Conservation (phyloP, 805 yeast species). For the Jamesozyma rosinii region DNA sequence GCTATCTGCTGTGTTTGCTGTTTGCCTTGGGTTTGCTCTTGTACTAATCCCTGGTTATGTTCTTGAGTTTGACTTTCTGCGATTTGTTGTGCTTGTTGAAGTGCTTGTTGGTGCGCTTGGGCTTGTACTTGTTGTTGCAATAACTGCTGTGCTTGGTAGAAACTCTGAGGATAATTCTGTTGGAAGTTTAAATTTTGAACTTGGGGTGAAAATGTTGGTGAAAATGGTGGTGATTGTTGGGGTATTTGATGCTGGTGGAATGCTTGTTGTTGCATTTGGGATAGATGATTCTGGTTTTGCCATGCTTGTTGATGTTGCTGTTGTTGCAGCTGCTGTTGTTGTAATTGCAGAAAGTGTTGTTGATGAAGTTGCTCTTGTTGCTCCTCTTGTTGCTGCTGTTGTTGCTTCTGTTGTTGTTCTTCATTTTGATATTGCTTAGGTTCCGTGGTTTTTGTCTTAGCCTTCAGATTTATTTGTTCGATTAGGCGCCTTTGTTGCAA, state of each 20-base stretch:
- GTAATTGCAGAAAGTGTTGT: neutral
- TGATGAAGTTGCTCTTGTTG: neutral
- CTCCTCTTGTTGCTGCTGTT: neutral
- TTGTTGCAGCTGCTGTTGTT: conserved; percentile 4
- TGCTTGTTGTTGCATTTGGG: too few relatives aligned
- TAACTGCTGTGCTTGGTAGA: neutral
- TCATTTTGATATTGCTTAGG: neutral
- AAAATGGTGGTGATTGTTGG: too few relatives aligned
- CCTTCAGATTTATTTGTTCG: conserved; percentile 8
- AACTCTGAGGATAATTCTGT: neutral
- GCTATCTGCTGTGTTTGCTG: neutral
- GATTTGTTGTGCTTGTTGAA: neutral
- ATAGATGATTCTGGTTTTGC: neutral
- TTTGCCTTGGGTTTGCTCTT: neutral
- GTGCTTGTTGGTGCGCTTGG: neutral
- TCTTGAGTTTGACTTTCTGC: too few relatives aligned
- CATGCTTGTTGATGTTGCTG: conserved; percentile 3
- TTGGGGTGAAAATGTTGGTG: neutral
- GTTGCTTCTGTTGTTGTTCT: neutral
- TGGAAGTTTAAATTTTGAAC: neutral
- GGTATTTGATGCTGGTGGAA: too few relatives aligned
- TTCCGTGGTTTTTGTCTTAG: conserved; percentile 1
- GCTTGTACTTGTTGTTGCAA: neutral
- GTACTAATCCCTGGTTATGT: too few relatives aligned
- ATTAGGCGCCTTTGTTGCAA: conserved; percentile 23